phyloP scores from a whole-genome alignment of 1,139 yeast genomes.

The Suhomyces guaymorum region DNA sequence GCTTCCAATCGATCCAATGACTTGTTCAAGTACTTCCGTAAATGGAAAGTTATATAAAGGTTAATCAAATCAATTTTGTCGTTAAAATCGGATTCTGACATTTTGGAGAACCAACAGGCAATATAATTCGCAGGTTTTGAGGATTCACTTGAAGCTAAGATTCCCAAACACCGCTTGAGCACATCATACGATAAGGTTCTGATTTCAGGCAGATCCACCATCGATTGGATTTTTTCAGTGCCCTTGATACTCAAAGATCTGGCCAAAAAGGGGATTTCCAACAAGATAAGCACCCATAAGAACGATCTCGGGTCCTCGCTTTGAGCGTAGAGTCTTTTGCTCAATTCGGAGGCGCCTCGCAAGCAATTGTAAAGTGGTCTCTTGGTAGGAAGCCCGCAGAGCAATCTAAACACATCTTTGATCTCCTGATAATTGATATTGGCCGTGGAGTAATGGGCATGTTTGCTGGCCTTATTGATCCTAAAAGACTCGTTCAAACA shows the following conservation, averaged over 20 bases:
- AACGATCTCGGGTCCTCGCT: constrained; percentile 38
- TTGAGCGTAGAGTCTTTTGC: constrained; percentile 46
- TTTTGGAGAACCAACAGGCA: constrained; percentile 59
- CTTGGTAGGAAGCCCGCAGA: constrained; percentile 56
- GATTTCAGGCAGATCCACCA: constrained; percentile 53
- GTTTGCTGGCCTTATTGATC: constrained; percentile 21
- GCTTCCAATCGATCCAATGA: too few relatives aligned
- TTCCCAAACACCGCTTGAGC: constrained; percentile 64
- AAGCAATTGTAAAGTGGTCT: constrained; percentile 58
- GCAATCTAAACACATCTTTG: constrained; percentile 38
- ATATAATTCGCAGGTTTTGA: constrained; percentile 43
- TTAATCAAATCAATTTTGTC: constrained; percentile 57
- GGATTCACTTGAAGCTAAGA: constrained; percentile 54
- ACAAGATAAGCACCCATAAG: constrained; percentile 58
- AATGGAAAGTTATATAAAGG: constrained; percentile 63
- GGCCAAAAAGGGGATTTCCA: constrained; percentile 61
- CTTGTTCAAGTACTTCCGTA: constrained; percentile 42
- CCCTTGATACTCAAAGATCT: constrained; percentile 33
- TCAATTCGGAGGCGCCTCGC: constrained; percentile 46
- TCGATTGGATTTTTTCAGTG: constrained; percentile 17
- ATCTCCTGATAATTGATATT: constrained; percentile 52
- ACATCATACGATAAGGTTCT: constrained; percentile 62
- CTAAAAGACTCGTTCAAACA: constrained; percentile 54
- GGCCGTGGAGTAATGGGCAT: constrained; percentile 39
- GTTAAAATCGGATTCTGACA: constrained; percentile 40